Evolutionary conservation across 2,329 filamentous ascomycete species (phyloP).

Genomic region (Calonectria hawksworthii): DNA sequence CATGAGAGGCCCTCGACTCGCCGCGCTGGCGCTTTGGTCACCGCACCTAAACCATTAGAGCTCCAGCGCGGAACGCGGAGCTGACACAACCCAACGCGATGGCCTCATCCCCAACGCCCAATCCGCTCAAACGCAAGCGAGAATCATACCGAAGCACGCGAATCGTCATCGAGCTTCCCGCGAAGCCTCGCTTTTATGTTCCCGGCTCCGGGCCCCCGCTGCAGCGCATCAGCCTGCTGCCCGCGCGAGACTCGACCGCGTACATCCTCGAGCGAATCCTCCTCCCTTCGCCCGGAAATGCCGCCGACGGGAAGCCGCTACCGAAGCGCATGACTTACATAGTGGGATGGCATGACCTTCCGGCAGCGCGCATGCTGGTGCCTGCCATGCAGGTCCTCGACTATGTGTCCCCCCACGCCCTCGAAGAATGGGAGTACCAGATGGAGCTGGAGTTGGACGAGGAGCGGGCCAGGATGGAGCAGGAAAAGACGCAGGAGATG

Average conservation of each 20-base stretch:
- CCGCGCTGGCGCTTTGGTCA: conserved; percentile 28
- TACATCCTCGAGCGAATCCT: conserved; percentile 69
- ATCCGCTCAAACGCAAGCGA: conserved; percentile 33
- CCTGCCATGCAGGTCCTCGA: conserved; percentile 64
- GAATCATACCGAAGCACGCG: conserved; percentile 18
- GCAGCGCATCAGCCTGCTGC: conserved; percentile 62
- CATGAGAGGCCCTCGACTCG: conserved; percentile 19
- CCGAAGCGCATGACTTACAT: conserved; percentile 66
- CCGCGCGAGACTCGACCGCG: conserved; percentile 65
- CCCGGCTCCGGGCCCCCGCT: conserved; percentile 64
- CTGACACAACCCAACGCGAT: conserved; percentile 34
- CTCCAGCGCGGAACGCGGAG: conserved; percentile 26
- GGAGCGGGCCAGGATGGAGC: conserved; percentile 48
- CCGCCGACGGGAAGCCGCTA: conserved; percentile 52
- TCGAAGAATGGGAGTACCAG: conserved; percentile 70
- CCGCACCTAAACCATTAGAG: not conserved
- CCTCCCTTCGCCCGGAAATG: conserved; percentile 53
- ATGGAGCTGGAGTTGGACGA: conserved; percentile 59
- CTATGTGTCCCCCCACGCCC: conserved; percentile 68
- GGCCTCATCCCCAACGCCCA: conserved; percentile 27
- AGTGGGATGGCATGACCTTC: conserved; percentile 68
- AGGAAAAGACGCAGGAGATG: conserved; percentile 39
- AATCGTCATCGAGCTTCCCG: conserved; percentile 35
- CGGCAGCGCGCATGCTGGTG: conserved; percentile 62
- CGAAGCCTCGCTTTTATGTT: conserved; percentile 53